Evolutionary conservation across 192 early-diverging fungal genomes (phyloP), one percentile per base, ranked within the genome.

Genomic region (Allomyces macrogynus): DNA sequence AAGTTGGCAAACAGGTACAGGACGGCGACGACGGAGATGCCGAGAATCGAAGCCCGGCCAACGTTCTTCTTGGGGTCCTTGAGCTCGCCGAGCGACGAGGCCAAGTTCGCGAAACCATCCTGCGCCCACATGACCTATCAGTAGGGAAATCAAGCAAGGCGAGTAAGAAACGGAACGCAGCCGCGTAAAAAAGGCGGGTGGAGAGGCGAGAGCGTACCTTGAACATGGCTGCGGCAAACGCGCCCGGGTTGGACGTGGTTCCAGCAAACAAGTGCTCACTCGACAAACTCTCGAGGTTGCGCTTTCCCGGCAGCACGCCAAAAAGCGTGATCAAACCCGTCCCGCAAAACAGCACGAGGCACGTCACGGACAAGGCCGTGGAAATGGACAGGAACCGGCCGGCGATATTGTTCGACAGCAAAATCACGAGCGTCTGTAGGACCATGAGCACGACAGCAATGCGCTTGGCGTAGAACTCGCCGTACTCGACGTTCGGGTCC

Each of bases 51-150:
- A 4, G 89, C 86, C 66, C 83, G 80, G 12, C 86, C 87, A 49
- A 93, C 71, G 67, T 90, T 90, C 23, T 80, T 79, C 4, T 84
- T 78, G 24, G 91, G 91, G 61, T 81, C 75, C 66, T 87, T 83
- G 77, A 93, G 86, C 77, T 93, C 91, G 60, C 85, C 86, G 54
- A 88, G 82, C 60, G 86, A 82, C 68, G 89, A 90, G 65, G 87
- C 87, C 14, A 90, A 68, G 65, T 89, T 91, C 43, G 85, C 84
- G 79, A 82, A 86, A 11, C 81, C 78, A 43, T 77, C 76, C 68
- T 81, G 80, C 9, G 78, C 78, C 75, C 77, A 86, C 62, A 81
- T 40, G 32, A 40, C 32, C 32, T 40, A 7, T 40, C 32, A 7
- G 32, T 3, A 40, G 7, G 32, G 7, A 8, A 40, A 8, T 8